Base-by-base conservation (phyloP, 768 basidiomycete genomes). In the Holtermanniella nyarrowii region DNA sequence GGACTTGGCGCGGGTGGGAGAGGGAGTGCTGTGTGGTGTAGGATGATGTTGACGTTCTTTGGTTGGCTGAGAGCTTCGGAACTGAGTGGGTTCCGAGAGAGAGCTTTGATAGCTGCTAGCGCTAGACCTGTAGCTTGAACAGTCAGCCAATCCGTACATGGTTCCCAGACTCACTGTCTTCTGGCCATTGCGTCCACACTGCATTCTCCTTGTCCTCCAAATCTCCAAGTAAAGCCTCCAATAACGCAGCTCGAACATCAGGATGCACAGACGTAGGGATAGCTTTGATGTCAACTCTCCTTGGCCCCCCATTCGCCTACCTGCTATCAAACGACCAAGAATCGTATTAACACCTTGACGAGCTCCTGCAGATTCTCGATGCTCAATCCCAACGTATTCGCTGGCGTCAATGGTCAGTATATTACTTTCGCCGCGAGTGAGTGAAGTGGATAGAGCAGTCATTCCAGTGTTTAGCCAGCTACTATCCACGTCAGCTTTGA, bases 81-180 rank as follows among this genome's bases (percentile, higher is more conserved):
- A 14, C 84, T 84, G 3, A 80, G 73, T 0, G 79, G 81, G 47
- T 81, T 78, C 60, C 82, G 82, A 13, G 83, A 86, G 2, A 90
- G 77, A 5, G 78, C 79, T 70, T 89, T 89, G 52, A 90, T 66
- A 0, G 84, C 80, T 42, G 80, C 72, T 2, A 90, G 73, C 14
- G 85, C 86, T 26, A 75, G 77, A 2, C 79, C 87, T 89, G 63
- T 5, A 13, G 5, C 4, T 43, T n/a, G n/a, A n/a, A n/a, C n/a
- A n/a, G n/a, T n/a, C n/a, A n/a, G n/a, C n/a, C n/a, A n/a, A n/a
- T n/a, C n/a, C n/a, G n/a, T n/a, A n/a, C n/a, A n/a, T n/a, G n/a
- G n/a, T n/a, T n/a, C n/a, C n/a, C n/a, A n/a, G 44, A 57, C 76
- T 48, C 52, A 85, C 85, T 81, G 71, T 80, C 79, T 24, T 75